phyloP scores from a whole-genome alignment of 2,329 filamentous ascomycete genomes.

The Sporothrix brasiliensis region DNA sequence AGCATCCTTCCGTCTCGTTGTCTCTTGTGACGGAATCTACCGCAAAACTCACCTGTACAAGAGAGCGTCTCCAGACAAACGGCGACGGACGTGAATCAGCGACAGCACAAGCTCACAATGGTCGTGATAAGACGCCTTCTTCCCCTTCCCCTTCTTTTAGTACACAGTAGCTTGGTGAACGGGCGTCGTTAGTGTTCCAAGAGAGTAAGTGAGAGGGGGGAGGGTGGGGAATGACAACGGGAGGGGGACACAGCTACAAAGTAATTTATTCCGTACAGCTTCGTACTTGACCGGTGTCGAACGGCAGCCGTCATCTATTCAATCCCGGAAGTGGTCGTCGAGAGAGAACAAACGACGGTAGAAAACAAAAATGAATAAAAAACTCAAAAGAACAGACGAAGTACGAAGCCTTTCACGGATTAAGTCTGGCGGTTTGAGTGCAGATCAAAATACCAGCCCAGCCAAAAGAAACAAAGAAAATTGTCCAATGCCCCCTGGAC shows the following conservation, averaged over 20 bases:
- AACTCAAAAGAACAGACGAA: no score
- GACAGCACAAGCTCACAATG: not conserved
- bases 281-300: no score
- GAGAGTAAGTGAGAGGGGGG: not conserved
- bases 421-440: no score
- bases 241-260: no score
- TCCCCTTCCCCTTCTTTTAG: not conserved
- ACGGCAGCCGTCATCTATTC: no score
- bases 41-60: not conserved
- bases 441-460: no score
- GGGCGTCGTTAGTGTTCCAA: constrained; percentile 2
- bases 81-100: not conserved
- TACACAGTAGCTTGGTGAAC: not conserved
- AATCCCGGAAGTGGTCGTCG: no score
- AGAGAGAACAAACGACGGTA: not conserved
- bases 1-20: not conserved
- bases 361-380: no score
- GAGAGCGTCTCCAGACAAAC: no score
- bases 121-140: not conserved
- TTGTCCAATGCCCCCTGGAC: not conserved
- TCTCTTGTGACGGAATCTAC: not conserved
- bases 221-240: not conserved
- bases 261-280: no score
- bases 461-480: not conserved
- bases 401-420: no score